Base-by-base conservation (phyloP, 441 rosid species). In the Pelargonium cotyledonis region DNA sequence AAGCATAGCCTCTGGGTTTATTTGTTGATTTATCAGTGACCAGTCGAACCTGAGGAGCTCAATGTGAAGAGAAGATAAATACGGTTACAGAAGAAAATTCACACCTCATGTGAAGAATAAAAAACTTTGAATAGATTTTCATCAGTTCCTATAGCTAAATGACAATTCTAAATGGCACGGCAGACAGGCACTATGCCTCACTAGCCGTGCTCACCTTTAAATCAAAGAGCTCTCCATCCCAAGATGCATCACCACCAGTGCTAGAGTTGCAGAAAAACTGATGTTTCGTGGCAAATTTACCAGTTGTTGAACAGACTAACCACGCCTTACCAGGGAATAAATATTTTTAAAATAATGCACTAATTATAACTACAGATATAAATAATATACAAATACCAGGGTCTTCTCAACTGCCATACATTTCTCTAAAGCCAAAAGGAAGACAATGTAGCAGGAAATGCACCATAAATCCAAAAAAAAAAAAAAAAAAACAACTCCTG, bases 141-240 rank as follows among this genome's bases (percentile, higher is more conserved):
- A n/a, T n/a, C n/a, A n/a, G n/a, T n/a, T n/a, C 72, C 74, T 71
- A 43, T 62, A 66, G 65, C 76, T 67, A 67, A 75, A 72, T 72
- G n/a, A n/a, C n/a, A n/a, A n/a, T n/a, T n/a, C n/a, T n/a, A n/a
- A n/a, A 75, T 74, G 84, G 97, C 95, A 89, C 95, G 90, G 92
- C 92, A 81, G 85, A 73, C 83, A 89, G 92, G 92, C 88, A 81
- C 65, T 79, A 78, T 75, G 88, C 90, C 89, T 81, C 68, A 78
- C 83, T 77, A 83, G 89, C 95, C 95, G 91, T 87, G 95, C 92
- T 89, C 95, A 91, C 97, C 97, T 93, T 90, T 85, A 75, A 75
- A 81, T 79, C 81, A 91, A 71, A 84, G 83, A 79, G 91, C 95
- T 85, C 81, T 89, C 84, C 85, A 80, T 77, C 79, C 89, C 81